A percentile compares a stretch with the other conserved stretches of the same genome.
Evolutionary conservation across 23 red algal species (phyloP).

Genomic region (Gracilaria gracilis): DNA sequence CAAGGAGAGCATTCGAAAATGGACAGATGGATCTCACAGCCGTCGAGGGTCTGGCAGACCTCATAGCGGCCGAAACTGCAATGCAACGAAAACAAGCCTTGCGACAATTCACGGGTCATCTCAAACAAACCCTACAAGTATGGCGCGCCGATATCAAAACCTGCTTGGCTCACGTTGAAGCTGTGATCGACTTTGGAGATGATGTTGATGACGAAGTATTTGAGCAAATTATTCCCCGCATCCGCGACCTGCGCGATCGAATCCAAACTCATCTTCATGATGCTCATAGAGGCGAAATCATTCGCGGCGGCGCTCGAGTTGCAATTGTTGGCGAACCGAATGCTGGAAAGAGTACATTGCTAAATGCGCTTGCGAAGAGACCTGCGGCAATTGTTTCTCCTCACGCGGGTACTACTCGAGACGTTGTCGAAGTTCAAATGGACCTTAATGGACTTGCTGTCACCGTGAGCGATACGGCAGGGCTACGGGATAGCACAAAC

Average conservation of each 20-base stretch:
- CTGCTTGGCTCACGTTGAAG: constrained; percentile 86
- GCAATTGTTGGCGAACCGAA: constrained; percentile 88
- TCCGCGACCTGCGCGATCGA: constrained; percentile 46
- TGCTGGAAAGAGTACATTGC: constrained; percentile 90
- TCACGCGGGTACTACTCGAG: constrained; percentile 93
- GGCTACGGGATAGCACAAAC: constrained; percentile 59
- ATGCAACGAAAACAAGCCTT: constrained; percentile 78
- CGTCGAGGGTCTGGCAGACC: constrained; percentile 89
- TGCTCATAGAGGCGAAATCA: constrained; percentile 77
- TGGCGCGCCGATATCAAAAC: constrained; percentile 79
- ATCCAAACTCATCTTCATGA: constrained; percentile 60
- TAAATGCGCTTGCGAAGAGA: constrained; percentile 84
- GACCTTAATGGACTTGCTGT: constrained; percentile 82
- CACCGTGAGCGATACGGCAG: constrained; percentile 83
- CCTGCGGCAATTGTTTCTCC: constrained; percentile 87
- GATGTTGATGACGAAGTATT: constrained; percentile 83
- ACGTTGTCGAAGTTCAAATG: constrained; percentile 87
- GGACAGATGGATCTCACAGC: constrained; percentile 84
- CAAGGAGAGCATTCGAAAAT: constrained; percentile 85
- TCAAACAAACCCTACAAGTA: constrained; percentile 45
- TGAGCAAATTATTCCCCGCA: constrained; percentile 54
- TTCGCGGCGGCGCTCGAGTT: constrained; percentile 73
- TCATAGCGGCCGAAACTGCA: constrained; percentile 86
- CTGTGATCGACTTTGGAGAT: constrained; percentile 92
- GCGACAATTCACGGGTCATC: constrained; percentile 68